Base-by-base conservation (phyloP, 768 basidiomycete species). In the Tephrocybe rancida region DNA sequence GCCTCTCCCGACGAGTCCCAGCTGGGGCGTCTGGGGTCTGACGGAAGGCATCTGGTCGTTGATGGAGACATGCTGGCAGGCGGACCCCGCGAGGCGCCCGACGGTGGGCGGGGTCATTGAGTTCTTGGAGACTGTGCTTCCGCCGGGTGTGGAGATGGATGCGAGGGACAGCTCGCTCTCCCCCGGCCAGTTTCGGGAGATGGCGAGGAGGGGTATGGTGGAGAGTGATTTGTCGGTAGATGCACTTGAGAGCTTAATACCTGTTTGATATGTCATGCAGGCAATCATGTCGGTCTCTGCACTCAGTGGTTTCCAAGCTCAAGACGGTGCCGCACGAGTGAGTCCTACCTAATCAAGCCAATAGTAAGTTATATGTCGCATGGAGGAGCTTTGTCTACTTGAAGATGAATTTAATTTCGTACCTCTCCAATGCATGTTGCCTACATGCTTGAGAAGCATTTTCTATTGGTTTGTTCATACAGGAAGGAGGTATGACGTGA, bases 11-110 rank as follows among this genome's bases (percentile, higher is more conserved):
- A 46, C 44, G 18, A 45, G 35, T n/a, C 16, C 38, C 4, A 39
- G 44, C 37, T 53, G 52, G 52, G 21, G 21, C 6, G 16, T 18
- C 19, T 53, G 52, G 52, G 52, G 52, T 18, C 35, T 53, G 18
- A 46, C 52, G 29, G 27, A 46, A 13, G 34, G 25, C 18, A 45
- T 46, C 13, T 53, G 52, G 44, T 16, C 35, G 2, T 39, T 46
- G 30, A 53, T 53, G 30, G 3, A 53, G 26, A 11, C 25, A 13
- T 45, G 43, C 11, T 53, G 52, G 52, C 26, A 25, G 14, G 18
- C 25, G 7, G 29, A 48, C 8, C 48, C 37, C n/a, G 11, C 14
- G 16, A 29, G n/a, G 13, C 48, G 48, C 10, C 48, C 48, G 25
- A 26, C 35, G 10, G 19, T 41, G 3, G 16, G 21, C 6, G 3